These are phyloP conservation scores for Alisma plantagoaquatica DNA, from an alignment of 106 monocot genomes.

Conservation along the genomic window DNA sequence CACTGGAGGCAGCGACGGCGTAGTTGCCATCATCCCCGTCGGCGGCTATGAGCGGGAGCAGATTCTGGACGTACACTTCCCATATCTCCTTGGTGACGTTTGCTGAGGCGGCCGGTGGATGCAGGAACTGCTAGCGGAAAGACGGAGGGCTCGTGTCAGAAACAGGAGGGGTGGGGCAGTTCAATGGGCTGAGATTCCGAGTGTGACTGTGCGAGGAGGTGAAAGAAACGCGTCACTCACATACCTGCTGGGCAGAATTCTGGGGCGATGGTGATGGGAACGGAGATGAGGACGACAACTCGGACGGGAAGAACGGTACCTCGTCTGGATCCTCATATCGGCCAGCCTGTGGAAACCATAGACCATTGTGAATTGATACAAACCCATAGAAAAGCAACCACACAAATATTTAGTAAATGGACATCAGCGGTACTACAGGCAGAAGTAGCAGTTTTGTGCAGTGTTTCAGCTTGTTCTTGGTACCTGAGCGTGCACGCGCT, in stretches of 20 bases:
- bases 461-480: neutral
- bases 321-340: slow-evolving; percentile 82
- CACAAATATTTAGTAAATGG: neutral
- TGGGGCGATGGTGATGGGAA: slow-evolving; percentile 26
- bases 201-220: neutral
- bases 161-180: neutral
- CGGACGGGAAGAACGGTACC: slow-evolving; percentile 67
- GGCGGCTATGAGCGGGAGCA: slow-evolving; percentile 57
- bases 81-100: slow-evolving; percentile 65
- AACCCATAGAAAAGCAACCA: neutral
- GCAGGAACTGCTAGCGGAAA: slow-evolving; percentile 11
- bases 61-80: slow-evolving; percentile 55
- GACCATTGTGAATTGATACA: neutral
- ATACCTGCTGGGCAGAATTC: slow-evolving; percentile 13
- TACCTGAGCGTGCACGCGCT: slow-evolving; percentile 66
- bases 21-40: slow-evolving; percentile 91
- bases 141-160: neutral
- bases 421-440: neutral
- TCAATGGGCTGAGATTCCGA: neutral
- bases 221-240: slow-evolving; percentile 24
- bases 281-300: too few relatives aligned
- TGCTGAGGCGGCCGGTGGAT: slow-evolving; percentile 55
- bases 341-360: slow-evolving; percentile 30
- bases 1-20: slow-evolving; percentile 41
- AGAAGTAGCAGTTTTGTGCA: neutral